phyloP scores from a whole-genome alignment of 1,284 basidiomycete species.

The Ceratobasidium sp. region DNA sequence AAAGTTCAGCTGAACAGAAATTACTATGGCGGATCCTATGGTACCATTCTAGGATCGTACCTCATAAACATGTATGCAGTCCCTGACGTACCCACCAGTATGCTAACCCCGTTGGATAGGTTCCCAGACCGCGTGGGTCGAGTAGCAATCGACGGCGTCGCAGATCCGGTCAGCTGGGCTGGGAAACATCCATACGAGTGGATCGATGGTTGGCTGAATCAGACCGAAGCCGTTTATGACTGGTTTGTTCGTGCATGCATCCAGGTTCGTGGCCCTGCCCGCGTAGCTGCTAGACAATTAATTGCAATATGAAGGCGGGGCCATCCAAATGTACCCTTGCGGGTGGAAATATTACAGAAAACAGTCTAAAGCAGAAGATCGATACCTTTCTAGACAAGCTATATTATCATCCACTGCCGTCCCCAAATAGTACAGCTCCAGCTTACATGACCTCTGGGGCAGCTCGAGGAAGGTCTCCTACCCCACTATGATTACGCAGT shows the following conservation, averaged over 20 bases:
- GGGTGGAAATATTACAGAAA: slow-evolving; percentile 43
- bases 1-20: too few species aligned
- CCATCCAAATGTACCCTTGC: slow-evolving; percentile 49
- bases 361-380: slow-evolving; percentile 48
- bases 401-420: slow-evolving; percentile 4
- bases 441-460: slow-evolving; percentile 42
- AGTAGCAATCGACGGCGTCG: slow-evolving; percentile 45
- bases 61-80: slow-evolving; percentile 48
- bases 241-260: slow-evolving; percentile 51
- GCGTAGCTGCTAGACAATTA: neutral
- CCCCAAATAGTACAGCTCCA: slow-evolving; percentile 42
- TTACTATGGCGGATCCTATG: slow-evolving; percentile 42
- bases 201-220: slow-evolving; percentile 46
- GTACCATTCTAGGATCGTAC: slow-evolving; percentile 46
- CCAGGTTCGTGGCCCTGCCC: slow-evolving; percentile 44
- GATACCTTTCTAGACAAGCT: slow-evolving; percentile 50
- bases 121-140: slow-evolving; percentile 43
- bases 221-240: slow-evolving; percentile 51
- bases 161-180: slow-evolving; percentile 41
- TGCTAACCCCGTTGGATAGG: slow-evolving; percentile 16
- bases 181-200: slow-evolving; percentile 15
- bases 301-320: slow-evolving; percentile 46
- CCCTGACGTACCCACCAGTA: neutral
- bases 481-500: too few species aligned
- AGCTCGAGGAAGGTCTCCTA: neutral